A percentile compares a stretch with the other conserved stretches of the same genome.
These are phyloP conservation scores for Wickerhamiella cacticola DNA, from an alignment of 805 yeast species.

Conservation along the genomic window DNA sequence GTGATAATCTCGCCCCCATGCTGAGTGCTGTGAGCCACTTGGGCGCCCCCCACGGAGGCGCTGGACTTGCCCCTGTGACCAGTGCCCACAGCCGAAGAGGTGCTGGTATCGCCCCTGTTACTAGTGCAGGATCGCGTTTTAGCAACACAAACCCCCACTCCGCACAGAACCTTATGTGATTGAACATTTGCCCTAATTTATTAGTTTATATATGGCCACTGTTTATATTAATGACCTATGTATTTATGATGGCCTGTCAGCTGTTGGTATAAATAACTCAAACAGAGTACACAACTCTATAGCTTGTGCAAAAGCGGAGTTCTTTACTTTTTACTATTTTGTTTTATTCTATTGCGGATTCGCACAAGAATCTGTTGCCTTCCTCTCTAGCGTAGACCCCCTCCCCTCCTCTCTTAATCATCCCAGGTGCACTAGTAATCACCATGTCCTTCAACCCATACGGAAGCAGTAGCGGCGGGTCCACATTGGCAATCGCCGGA, in stretches of 20 bases:
- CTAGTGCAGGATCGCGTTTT: neutral
- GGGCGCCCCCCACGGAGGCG: neutral
- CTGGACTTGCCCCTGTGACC: neutral
- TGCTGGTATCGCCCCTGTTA: neutral
- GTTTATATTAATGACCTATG: too few relatives aligned
- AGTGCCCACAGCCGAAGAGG: too few relatives aligned
- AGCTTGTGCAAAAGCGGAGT: too few relatives aligned
- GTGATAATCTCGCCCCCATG: constrained; percentile 10
- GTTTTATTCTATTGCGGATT: too few relatives aligned
- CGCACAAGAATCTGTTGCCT: too few relatives aligned
- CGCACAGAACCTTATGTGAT: constrained; percentile 5
- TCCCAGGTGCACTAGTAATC: neutral
- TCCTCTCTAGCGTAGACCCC: neutral
- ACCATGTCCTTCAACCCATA: constrained; percentile 24
- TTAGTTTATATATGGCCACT: too few relatives aligned
- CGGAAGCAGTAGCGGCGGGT: constrained; percentile 66
- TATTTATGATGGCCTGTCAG: too few relatives aligned
- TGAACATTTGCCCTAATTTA: neutral
- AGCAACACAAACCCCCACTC: neutral
- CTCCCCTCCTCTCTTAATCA: neutral
- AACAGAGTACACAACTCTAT: too few relatives aligned
- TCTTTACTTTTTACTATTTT: too few relatives aligned
- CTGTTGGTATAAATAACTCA: too few relatives aligned
- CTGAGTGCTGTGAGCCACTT: constrained; percentile 8
- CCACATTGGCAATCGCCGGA: constrained; percentile 94